These are phyloP conservation scores for Paramecium caudatum DNA, from an alignment of 73 alveolate species.

Conservation along the genomic window DNA sequence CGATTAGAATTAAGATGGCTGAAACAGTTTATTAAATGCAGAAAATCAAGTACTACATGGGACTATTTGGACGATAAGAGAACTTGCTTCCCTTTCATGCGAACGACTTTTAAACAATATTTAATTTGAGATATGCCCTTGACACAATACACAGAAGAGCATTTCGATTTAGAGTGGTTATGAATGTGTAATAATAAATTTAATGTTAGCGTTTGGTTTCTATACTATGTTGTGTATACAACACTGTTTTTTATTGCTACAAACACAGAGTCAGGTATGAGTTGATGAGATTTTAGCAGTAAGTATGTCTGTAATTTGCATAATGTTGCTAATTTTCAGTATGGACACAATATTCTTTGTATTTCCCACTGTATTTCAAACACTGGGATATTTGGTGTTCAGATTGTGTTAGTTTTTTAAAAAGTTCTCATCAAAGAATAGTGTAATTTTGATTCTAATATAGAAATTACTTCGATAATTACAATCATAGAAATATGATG, in stretches of 20 bases:
- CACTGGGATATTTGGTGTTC: not conserved
- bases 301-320: not conserved
- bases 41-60: not conserved
- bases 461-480: constrained; percentile 22
- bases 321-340: not conserved
- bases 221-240: not conserved
- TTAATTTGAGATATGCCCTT: not conserved
- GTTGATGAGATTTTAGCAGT: not conserved
- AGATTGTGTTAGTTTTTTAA: not conserved
- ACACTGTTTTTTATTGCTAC: not conserved
- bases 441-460: not conserved
- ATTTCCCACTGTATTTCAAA: constrained; percentile 4
- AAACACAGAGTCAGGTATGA: not conserved
- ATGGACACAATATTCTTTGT: constrained; percentile 32
- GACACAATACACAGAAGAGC: not conserved
- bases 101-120: constrained; percentile 48
- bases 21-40: not conserved
- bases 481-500: constrained; percentile 1
- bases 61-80: not conserved
- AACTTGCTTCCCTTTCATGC: not conserved
- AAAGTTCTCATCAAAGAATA: constrained; percentile 14
- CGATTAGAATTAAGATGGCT: not conserved
- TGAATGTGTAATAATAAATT: not conserved
- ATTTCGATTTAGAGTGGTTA: not conserved
- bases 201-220: constrained; percentile 5